phyloP scores from a whole-genome alignment of 768 basidiomycete genomes.

The Phanerodontia chrysosporium region DNA sequence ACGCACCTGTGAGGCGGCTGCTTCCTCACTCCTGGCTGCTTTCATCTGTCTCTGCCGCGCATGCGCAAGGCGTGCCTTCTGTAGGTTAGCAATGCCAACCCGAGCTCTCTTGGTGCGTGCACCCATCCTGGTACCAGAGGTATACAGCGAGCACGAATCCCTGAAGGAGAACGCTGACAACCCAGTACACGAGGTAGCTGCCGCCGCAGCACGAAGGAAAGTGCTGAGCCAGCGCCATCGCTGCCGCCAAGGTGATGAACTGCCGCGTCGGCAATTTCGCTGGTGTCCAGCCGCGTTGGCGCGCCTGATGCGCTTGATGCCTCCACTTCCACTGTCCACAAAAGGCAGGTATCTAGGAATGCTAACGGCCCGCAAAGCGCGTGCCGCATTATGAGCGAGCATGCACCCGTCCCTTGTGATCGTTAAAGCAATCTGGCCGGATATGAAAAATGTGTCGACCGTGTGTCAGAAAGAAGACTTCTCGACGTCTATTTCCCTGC shows the following conservation, averaged over 20 bases:
- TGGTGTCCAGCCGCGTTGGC: too few relatives aligned
- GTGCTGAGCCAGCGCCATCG: not conserved
- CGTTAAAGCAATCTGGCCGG: too few relatives aligned
- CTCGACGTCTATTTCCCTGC: too few relatives aligned
- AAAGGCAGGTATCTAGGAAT: not conserved
- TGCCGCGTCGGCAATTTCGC: too few relatives aligned
- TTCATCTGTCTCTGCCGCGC: not conserved
- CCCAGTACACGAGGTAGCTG: not conserved
- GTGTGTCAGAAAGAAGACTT: too few relatives aligned
- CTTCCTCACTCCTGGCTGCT: not conserved
- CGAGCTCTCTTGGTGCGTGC: not conserved
- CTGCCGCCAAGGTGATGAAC: too few relatives aligned
- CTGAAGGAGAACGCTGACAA: not conserved
- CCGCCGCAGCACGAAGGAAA: not conserved
- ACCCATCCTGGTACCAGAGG: not conserved
- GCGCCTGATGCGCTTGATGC: not conserved
- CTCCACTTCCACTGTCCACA: not conserved
- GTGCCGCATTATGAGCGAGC: not conserved
- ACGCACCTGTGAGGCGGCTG: not conserved
- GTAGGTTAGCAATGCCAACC: not conserved
- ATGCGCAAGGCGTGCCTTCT: not conserved
- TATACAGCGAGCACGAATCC: not conserved
- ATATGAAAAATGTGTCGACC: too few relatives aligned
- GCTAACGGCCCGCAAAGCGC: not conserved
- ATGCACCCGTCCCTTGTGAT: not conserved